A percentile compares a stretch with the other conserved stretches of the same genome.
These are phyloP conservation scores for Fusarium pseudocircinatum DNA, from an alignment of 2,329 filamentous ascomycete species.

Conservation along the genomic window DNA sequence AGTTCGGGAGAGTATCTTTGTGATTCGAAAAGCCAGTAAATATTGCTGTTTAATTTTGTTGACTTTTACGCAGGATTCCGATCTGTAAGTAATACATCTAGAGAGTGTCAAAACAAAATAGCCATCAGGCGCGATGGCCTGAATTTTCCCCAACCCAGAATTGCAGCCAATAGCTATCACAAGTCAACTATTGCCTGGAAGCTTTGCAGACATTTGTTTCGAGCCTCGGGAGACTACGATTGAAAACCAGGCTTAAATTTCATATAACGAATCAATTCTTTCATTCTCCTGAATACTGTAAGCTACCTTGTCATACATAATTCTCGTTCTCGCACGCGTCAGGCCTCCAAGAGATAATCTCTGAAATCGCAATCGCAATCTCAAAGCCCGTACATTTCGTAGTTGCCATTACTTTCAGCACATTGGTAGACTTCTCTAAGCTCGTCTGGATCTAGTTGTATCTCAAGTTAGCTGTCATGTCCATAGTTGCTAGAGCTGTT, in stretches of 20 bases:
- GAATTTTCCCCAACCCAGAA: too few species aligned
- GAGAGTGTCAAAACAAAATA: too few species aligned
- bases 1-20: rapidly evolving
- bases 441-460: neutral
- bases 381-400: neutral
- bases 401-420: neutral
- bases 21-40: neutral
- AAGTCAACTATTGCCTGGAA: too few species aligned
- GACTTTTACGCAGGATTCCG: neutral
- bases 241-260: too few species aligned
- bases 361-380: neutral
- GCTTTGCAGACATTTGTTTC: too few species aligned
- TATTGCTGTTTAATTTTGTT: neutral
- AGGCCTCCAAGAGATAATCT: neutral
- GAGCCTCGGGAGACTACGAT: too few species aligned
- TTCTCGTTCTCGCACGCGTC: rapidly evolving
- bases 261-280: too few species aligned
- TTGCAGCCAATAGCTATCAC: too few species aligned
- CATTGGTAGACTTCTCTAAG: rapidly evolving
- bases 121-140: too few species aligned
- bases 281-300: too few species aligned
- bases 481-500: rapidly evolving
- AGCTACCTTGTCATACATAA: neutral
- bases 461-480: rapidly evolving
- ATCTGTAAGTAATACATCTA: too few species aligned